These are phyloP conservation scores for Suillus luteus DNA, from an alignment of 768 basidiomycete species.

Conservation along the genomic window DNA sequence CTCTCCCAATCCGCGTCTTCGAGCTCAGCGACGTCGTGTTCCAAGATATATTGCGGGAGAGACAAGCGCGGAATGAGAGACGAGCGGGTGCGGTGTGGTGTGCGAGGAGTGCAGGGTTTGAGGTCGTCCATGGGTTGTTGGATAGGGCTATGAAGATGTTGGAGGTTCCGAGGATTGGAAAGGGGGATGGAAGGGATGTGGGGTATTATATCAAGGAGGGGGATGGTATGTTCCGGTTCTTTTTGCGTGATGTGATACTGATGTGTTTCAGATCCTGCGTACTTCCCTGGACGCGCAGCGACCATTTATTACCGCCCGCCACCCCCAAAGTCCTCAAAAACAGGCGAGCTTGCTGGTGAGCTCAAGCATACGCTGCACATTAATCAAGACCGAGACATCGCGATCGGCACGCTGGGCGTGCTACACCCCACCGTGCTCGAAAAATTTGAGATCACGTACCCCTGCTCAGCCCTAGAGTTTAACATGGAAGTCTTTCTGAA, in stretches of 20 bases:
- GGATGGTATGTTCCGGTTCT: slow-evolving; percentile 55
- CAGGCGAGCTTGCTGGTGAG: slow-evolving; percentile 36
- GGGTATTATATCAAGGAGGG: slow-evolving; percentile 94
- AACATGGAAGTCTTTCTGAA: slow-evolving; percentile 94
- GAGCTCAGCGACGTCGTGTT: slow-evolving; percentile 93
- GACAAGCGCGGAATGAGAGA: slow-evolving; percentile 85
- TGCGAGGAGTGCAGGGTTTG: slow-evolving; percentile 96
- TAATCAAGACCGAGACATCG: slow-evolving; percentile 51
- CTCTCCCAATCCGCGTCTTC: slow-evolving; percentile 91
- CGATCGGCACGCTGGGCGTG: slow-evolving; percentile 90
- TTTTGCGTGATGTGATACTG: background rate
- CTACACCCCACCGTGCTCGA: slow-evolving; percentile 89
- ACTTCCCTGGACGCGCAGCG: slow-evolving; percentile 94
- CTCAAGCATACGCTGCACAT: slow-evolving; percentile 47
- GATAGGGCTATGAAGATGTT: slow-evolving; percentile 96
- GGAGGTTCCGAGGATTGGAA: slow-evolving; percentile 80
- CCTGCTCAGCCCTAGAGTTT: slow-evolving; percentile 94
- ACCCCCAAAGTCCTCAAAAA: background rate
- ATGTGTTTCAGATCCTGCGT: slow-evolving; percentile 72
- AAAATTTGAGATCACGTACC: slow-evolving; percentile 93
- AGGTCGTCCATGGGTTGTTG: slow-evolving; percentile 92
- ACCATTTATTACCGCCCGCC: slow-evolving; percentile 82
- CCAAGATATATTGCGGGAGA: slow-evolving; percentile 77
- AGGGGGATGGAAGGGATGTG: slow-evolving; percentile 54
- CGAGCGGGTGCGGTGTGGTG: slow-evolving; percentile 93